These are phyloP conservation scores for Leccinum rimulosum DNA, from an alignment of 768 basidiomycete genomes.

Conservation along the genomic window DNA sequence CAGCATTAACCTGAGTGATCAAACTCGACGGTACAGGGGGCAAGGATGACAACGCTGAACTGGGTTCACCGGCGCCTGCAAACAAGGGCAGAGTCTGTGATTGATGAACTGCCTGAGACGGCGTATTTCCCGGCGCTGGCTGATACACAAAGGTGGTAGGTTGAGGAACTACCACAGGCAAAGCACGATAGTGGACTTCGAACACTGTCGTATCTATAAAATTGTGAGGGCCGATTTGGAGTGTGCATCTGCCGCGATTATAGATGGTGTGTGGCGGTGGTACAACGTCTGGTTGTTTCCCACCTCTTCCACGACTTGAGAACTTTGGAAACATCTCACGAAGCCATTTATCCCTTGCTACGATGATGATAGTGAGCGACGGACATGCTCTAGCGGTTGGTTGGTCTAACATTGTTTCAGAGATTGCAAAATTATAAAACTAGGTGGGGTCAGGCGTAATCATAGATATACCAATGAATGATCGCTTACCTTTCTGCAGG, in stretches of 20 bases:
- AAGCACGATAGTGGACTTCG: slow-evolving; percentile 66
- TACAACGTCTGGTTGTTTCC: slow-evolving; percentile 49
- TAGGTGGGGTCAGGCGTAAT: slow-evolving; percentile 27
- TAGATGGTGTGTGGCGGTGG: slow-evolving; percentile 69
- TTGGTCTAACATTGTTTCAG: slow-evolving; percentile 60
- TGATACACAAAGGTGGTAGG: slow-evolving; percentile 28
- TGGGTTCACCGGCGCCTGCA: slow-evolving; percentile 30
- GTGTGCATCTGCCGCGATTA: slow-evolving; percentile 62
- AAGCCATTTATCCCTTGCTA: slow-evolving; percentile 74
- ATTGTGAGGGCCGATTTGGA: slow-evolving; percentile 73
- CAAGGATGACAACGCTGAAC: slow-evolving; percentile 46
- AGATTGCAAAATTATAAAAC: slow-evolving; percentile 62
- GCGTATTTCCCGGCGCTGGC: slow-evolving; percentile 19
- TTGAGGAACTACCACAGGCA: slow-evolving; percentile 22
- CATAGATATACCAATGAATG: background rate
- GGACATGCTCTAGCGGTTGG: slow-evolving; percentile 10
- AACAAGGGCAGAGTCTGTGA: slow-evolving; percentile 20
- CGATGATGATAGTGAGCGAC: slow-evolving; percentile 15
- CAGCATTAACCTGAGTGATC: slow-evolving; percentile 62
- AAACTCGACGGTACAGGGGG: slow-evolving; percentile 53
- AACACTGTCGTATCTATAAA: slow-evolving; percentile 69
- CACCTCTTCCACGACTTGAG: slow-evolving; percentile 59
- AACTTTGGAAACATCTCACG: slow-evolving; percentile 65
- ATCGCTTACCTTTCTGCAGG: slow-evolving; percentile 55
- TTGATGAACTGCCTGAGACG: slow-evolving; percentile 31